A percentile compares a stretch with the other conserved stretches of the same genome.
Conservation (phyloP, 352 stramenopile genomes). For the Phytophthora tubulina region DNA sequence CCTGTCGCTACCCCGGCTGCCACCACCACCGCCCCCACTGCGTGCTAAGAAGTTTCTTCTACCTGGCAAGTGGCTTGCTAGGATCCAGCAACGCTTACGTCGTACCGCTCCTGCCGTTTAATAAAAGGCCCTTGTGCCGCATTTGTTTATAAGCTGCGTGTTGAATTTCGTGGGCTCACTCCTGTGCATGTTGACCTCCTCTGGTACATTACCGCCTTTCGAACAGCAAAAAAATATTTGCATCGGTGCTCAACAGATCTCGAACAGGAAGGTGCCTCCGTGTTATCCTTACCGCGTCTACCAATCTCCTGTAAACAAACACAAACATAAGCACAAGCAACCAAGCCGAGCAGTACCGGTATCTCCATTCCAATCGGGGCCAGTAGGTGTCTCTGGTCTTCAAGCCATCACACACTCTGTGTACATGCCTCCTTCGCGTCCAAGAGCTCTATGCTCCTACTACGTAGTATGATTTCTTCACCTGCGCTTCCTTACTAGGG, state of each 20-base stretch:
- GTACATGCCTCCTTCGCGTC: not conserved
- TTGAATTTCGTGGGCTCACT: not conserved
- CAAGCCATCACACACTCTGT: not conserved
- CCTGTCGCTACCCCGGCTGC: slow-evolving; percentile 12
- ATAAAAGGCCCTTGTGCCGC: slow-evolving; percentile 30
- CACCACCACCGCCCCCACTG: slow-evolving; percentile 25
- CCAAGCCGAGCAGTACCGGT: not conserved
- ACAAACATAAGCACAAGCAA: too few relatives aligned
- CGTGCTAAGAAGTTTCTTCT: slow-evolving; percentile 32
- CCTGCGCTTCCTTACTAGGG: not conserved
- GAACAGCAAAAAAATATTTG: not conserved
- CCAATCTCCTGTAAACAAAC: too few relatives aligned
- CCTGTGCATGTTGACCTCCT: too few relatives aligned
- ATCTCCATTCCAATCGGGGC: too few relatives aligned
- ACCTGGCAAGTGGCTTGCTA: slow-evolving; percentile 28
- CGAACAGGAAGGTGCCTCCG: too few relatives aligned
- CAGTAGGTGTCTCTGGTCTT: too few relatives aligned
- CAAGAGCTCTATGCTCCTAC: slow-evolving; percentile 5
- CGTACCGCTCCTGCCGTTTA: slow-evolving; percentile 34
- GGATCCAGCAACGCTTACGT: slow-evolving; percentile 22
- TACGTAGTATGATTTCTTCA: not conserved
- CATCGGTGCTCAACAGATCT: too few relatives aligned
- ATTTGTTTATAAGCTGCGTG: slow-evolving; percentile 30
- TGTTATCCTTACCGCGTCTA: too few relatives aligned
- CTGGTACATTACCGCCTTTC: not conserved